Conservation (phyloP, 768 basidiomycete species). For the Punctularia strigosozonata region DNA sequence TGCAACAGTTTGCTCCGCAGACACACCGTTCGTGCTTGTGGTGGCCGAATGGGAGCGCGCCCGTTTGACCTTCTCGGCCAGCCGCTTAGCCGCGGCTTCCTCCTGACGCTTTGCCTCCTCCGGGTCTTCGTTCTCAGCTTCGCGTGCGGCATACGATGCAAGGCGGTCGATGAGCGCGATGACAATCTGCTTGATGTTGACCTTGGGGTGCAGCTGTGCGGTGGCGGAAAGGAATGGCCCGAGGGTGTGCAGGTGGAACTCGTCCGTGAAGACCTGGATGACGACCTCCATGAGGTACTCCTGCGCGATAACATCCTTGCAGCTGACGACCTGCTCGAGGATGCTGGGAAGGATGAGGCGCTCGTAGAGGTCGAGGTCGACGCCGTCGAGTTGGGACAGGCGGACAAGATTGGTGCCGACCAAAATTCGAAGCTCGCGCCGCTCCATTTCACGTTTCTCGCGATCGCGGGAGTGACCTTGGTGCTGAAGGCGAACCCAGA, state of each 20-base stretch:
- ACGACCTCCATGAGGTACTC: slow-evolving; percentile 99
- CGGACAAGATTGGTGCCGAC: slow-evolving; percentile 98
- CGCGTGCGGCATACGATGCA: slow-evolving; percentile 91
- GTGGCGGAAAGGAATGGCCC: slow-evolving; percentile 94
- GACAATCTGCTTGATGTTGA: slow-evolving; percentile 97
- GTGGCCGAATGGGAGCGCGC: slow-evolving; percentile 65
- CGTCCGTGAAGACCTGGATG: slow-evolving; percentile 98
- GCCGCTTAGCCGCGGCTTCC: slow-evolving; percentile 79
- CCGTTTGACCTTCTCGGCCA: slow-evolving; percentile 76
- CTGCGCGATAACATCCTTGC: slow-evolving; percentile 97
- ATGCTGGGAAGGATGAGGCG: slow-evolving; percentile 80
- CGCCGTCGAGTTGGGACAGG: slow-evolving; percentile 89
- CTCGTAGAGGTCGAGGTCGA: slow-evolving; percentile 89
- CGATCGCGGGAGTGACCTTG: slow-evolving; percentile 95
- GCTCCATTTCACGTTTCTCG: slow-evolving; percentile 95
- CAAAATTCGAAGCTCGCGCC: slow-evolving; percentile 87
- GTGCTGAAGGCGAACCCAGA: slow-evolving; percentile 98
- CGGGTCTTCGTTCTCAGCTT: slow-evolving; percentile 93
- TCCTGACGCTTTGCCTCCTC: slow-evolving; percentile 91
- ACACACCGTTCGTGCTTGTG: slow-evolving; percentile 42
- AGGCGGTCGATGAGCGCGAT: slow-evolving; percentile 95
- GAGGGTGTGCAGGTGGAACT: slow-evolving; percentile 94
- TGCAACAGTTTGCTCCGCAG: slow-evolving; percentile 6
- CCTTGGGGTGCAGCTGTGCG: slow-evolving; percentile 92
- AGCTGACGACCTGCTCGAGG: slow-evolving; percentile 94